Conservation (phyloP, 2,329 filamentous ascomycete genomes). For the Emericellopsis atlantica region DNA sequence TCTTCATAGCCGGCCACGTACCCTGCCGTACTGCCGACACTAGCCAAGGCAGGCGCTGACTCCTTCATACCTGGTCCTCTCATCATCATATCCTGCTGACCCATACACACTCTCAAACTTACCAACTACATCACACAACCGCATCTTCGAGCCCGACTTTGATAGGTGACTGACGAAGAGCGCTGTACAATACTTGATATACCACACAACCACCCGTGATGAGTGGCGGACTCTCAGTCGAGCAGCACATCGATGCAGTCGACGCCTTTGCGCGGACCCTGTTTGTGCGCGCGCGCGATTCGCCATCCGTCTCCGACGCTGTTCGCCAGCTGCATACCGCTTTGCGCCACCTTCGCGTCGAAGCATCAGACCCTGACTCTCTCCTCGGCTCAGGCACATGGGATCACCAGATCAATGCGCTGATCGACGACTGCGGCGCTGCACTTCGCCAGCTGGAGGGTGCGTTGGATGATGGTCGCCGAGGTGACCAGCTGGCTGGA, state of each 20-base stretch:
- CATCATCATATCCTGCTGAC: background rate
- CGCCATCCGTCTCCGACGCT: constrained; percentile 31
- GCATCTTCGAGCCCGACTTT: background rate
- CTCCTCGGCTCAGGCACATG: constrained; percentile 26
- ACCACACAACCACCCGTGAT: constrained; percentile 8
- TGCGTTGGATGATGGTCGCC: constrained; percentile 31
- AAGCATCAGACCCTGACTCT: constrained; percentile 43
- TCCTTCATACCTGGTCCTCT: background rate
- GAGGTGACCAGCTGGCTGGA: constrained; percentile 13
- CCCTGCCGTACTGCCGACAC: too few species aligned
- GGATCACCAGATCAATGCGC: constrained; percentile 36
- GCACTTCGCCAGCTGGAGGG: constrained; percentile 41
- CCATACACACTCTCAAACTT: background rate
- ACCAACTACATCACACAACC: background rate
- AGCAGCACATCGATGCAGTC: constrained; percentile 39
- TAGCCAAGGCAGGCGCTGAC: background rate
- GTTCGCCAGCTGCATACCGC: constrained; percentile 41
- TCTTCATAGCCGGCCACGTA: too few species aligned
- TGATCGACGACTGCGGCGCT: constrained; percentile 42
- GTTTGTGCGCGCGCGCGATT: constrained; percentile 37
- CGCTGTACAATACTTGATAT: background rate
- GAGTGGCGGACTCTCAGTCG: constrained; percentile 18
- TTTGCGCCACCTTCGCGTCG: constrained; percentile 43
- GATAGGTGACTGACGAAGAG: background rate
- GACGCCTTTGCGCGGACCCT: constrained; percentile 42